phyloP scores from a whole-genome alignment of 495 filamentous ascomycete genomes.

The Melanomma pulvis-pyrius region DNA sequence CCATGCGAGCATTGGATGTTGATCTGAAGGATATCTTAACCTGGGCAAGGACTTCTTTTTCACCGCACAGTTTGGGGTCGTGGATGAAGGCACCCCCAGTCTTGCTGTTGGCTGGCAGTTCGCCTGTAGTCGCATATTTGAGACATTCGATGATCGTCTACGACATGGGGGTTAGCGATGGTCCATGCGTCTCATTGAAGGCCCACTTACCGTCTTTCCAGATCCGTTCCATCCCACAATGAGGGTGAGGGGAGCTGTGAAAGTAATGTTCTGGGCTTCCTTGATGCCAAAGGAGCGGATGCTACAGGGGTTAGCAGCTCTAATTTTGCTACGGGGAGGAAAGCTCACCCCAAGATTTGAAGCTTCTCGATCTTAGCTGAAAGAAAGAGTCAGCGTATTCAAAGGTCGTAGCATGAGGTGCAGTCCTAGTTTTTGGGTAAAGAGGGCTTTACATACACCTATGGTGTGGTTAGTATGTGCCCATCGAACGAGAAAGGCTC shows the following conservation, averaged over 20 bases:
- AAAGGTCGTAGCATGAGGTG: neutral
- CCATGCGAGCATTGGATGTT: conserved; percentile 73
- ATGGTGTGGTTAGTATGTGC: neutral
- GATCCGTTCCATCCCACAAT: conserved; percentile 98
- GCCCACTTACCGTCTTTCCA: conserved; percentile 74
- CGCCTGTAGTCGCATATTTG: conserved; percentile 95
- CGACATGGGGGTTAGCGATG: neutral
- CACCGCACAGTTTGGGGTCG: conserved; percentile 81
- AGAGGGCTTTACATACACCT: conserved; percentile 35
- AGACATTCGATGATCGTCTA: conserved; percentile 98
- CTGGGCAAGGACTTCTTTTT: conserved; percentile 88
- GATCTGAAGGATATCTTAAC: conserved; percentile 85
- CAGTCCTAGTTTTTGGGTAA: too few species aligned
- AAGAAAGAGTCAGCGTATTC: conserved; percentile 12
- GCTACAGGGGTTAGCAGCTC: conserved; percentile 48
- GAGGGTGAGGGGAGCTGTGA: conserved; percentile 85
- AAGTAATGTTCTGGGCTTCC: conserved; percentile 78
- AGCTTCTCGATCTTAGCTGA: conserved; percentile 84
- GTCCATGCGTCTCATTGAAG: neutral
- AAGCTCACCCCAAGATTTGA: conserved; percentile 71
- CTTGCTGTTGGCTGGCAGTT: conserved; percentile 84
- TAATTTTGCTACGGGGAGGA: neutral
- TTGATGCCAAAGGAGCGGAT: conserved; percentile 89
- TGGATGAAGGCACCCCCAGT: conserved; percentile 95
- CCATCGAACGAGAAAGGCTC: neutral